Percentiles rank a stretch among this genome's conserved stretches.
Conservation (phyloP, 805 yeast genomes). For the Grigorovia humatica region DNA sequence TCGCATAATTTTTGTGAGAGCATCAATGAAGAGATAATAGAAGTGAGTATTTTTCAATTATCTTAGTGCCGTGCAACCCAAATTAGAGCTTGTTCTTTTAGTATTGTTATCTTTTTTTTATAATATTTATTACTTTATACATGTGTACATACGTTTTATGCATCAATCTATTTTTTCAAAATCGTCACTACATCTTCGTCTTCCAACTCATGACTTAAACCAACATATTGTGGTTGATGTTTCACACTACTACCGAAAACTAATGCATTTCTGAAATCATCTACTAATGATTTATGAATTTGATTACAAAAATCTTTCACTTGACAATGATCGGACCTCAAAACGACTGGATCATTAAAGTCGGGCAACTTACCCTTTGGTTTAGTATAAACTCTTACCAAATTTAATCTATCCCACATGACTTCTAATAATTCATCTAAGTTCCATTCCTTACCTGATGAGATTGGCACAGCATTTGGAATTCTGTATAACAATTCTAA, state of each 20-base stretch:
- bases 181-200: slow-evolving; percentile 98
- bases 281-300: slow-evolving; percentile 89
- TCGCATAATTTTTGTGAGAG: too few species aligned
- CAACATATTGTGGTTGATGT: slow-evolving; percentile 96
- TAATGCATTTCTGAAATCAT: slow-evolving; percentile 84
- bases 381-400: slow-evolving; percentile 93
- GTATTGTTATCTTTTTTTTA: not conserved
- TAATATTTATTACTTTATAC: not conserved
- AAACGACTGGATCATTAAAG: slow-evolving; percentile 87
- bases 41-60: too few species aligned
- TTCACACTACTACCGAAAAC: slow-evolving; percentile 92
- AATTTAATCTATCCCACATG: slow-evolving; percentile 89
- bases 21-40: too few species aligned
- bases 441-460: slow-evolving; percentile 95
- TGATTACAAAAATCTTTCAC: slow-evolving; percentile 95
- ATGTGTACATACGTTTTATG: not conserved
- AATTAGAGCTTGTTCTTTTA: too few species aligned
- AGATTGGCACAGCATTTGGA: slow-evolving; percentile 95
- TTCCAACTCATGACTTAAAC: slow-evolving; percentile 68
- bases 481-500: slow-evolving; percentile 81
- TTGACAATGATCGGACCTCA: slow-evolving; percentile 69
- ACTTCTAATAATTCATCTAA: slow-evolving; percentile 84
- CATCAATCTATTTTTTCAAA: slow-evolving; percentile 47
- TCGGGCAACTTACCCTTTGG: slow-evolving; percentile 95
- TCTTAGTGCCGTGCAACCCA: too few species aligned